These are phyloP conservation scores for Mucor plumbeus DNA, from an alignment of 371 early-diverging fungal species.

Conservation along the genomic window DNA sequence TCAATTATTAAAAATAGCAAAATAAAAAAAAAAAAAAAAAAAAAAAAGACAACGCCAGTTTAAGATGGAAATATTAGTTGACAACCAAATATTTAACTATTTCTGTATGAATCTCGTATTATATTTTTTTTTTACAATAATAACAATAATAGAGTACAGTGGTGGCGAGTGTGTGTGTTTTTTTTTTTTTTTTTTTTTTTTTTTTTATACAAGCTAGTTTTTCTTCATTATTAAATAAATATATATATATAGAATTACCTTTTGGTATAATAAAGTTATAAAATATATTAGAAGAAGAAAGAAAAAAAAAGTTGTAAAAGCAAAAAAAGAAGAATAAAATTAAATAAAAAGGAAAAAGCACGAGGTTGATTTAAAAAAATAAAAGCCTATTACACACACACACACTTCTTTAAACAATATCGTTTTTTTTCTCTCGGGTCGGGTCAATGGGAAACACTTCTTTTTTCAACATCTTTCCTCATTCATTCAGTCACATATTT, in stretches of 20 bases:
- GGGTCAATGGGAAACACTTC: background rate
- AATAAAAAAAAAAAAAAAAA: background rate
- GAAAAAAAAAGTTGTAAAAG: background rate
- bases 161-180: no score
- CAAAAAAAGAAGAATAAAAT: background rate
- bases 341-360: conserved; percentile 9
- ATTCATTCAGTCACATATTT: background rate
- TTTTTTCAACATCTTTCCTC: background rate
- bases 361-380: conserved; percentile 6
- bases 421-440: background rate
- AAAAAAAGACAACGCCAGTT: background rate
- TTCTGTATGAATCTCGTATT: no score
- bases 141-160: no score
- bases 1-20: conserved; percentile 5
- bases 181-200: no score
- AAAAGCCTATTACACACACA: background rate
- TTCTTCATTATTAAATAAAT: background rate
- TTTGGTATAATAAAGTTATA: conserved; percentile 6
- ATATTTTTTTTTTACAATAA: no score
- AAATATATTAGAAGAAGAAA: conserved; percentile 2
- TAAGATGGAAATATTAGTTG: background rate
- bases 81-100: no score
- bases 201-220: background rate
- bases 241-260: background rate
- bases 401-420: background rate